Evolutionary conservation across 1,284 basidiomycete genomes (phyloP).

Genomic region (Ceratobasidium sp.): DNA sequence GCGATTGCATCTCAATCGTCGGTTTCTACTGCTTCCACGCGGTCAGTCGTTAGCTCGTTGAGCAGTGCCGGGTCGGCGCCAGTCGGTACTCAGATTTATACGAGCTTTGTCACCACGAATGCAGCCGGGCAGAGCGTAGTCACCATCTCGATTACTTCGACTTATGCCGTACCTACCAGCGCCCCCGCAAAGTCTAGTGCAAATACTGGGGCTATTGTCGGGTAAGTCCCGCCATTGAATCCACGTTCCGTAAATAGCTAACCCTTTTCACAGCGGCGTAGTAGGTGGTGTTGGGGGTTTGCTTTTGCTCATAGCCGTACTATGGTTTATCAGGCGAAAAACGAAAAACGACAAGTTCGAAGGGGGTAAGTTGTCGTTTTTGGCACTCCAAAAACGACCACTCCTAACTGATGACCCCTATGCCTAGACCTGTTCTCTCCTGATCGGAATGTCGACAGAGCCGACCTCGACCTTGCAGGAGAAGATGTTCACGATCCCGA

Average conservation of each 20-base stretch:
- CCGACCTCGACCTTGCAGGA: conserved; percentile 12
- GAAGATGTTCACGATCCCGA: conserved; percentile 42
- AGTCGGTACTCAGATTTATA: conserved; percentile 22
- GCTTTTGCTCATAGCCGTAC: conserved; percentile 15
- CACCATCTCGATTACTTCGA: conserved; percentile 31
- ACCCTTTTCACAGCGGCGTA: conserved; percentile 7
- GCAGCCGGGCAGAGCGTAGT: conserved; percentile 28
- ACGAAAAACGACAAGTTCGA: conserved; percentile 36
- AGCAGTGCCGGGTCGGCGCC: not conserved
- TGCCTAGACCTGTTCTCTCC: conserved; percentile 39
- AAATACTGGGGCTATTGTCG: conserved; percentile 31
- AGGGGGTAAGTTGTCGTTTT: conserved; percentile 17
- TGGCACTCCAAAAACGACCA: too few relatives aligned
- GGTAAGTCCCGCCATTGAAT: conserved; percentile 3
- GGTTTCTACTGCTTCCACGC: conserved; percentile 12
- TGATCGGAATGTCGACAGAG: conserved; percentile 34
- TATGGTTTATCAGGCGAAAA: conserved; percentile 35
- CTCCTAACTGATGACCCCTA: not conserved
- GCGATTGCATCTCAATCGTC: conserved; percentile 19
- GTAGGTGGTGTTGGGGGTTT: conserved; percentile 40
- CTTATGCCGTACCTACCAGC: conserved; percentile 19
- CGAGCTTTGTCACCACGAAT: conserved; percentile 28
- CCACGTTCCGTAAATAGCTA: not conserved
- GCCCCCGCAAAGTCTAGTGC: conserved; percentile 15
- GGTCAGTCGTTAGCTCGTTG: conserved; percentile 16